Evolutionary conservation across 2,329 filamentous ascomycete genomes (phyloP), one percentile per base, ranked within the genome.

Genomic region (Biscogniauxia marginata): DNA sequence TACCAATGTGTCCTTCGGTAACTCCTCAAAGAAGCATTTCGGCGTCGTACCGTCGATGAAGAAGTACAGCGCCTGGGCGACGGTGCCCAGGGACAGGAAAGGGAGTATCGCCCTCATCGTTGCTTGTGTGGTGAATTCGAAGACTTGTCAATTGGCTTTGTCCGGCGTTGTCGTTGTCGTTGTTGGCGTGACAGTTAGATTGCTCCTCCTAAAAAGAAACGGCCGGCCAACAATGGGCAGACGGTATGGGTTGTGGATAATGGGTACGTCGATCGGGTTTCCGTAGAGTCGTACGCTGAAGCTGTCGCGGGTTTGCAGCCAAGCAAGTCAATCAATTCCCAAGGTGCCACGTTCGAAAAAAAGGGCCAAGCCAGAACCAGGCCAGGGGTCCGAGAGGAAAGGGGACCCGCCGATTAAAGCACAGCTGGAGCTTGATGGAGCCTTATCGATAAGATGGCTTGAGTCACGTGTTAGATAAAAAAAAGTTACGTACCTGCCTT

Each of bases 21-120:
- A 84, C 76, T 98, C 93, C 79, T 99, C 95, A 78, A 90, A 96
- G 85, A 99, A 99, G 78, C 95, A 99, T 79, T 96, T 97, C 65
- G 91, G 88, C 63, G 84, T 79, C 50, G 84, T 83, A 69, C 89
- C 90, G 73, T 98, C 92, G 74, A 98, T 87, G 80, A 90, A 98
- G 82, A 99, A 96, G 85, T 96, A 93, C 57, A 99, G 84, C 55
- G 93, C 92, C 72, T 92, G 89, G 60, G 89, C 85, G 58, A 82
- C 77, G 55, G 81, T 76, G 74, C 78, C 77, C 74, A 93, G 79
- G 59, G 88, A 80, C 69, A 91, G 79, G 64, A 91, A 75, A 57
- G 89, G 76, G 60, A 90, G 77, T 69, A 89, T 74, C 58, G 78
- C 71, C 72, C 80, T 83, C 85, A 88, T 88, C 47, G 58, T 64